Percentiles rank a stretch among this genome's conserved stretches.
Evolutionary conservation across 2,329 filamentous ascomycete genomes (phyloP).

Genomic region (Claviceps fusiformis): DNA sequence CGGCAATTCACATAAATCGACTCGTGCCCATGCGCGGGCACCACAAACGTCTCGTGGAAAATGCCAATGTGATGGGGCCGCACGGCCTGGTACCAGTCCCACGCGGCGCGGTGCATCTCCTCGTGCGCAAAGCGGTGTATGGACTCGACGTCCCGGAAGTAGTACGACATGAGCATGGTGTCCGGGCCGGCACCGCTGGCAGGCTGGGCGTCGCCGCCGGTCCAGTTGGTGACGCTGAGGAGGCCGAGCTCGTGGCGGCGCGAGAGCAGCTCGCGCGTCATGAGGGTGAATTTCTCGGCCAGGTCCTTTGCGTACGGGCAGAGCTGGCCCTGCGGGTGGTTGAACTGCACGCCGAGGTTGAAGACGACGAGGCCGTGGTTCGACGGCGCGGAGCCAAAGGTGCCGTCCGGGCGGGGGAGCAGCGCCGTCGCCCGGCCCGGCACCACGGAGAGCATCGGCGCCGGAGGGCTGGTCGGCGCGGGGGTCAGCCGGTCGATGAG

Average conservation of each 20-base stretch:
- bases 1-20: conserved; percentile 33
- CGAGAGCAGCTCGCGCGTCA: conserved; percentile 22
- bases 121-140: conserved; percentile 39
- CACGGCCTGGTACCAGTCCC: conserved; percentile 34
- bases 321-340: conserved; percentile 35
- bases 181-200: conserved; percentile 24
- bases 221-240: conserved; percentile 29
- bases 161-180: conserved; percentile 30
- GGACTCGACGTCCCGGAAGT: conserved; percentile 35
- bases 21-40: conserved; percentile 33
- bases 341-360: conserved; percentile 28
- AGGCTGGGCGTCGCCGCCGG: conserved; percentile 6
- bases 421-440: conserved; percentile 22
- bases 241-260: conserved; percentile 32
- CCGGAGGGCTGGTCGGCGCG: neutral
- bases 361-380: conserved; percentile 25
- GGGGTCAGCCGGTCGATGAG: conserved; percentile 12
- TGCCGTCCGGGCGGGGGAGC: conserved; percentile 14
- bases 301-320: conserved; percentile 29
- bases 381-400: conserved; percentile 16
- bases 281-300: conserved; percentile 22
- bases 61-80: conserved; percentile 30
- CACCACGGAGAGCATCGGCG: conserved; percentile 14
- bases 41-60: conserved; percentile 40
- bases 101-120: conserved; percentile 30